Evolutionary conservation across 305 asterid genomes (phyloP).

Genomic region (Fraxinus platypoda): DNA sequence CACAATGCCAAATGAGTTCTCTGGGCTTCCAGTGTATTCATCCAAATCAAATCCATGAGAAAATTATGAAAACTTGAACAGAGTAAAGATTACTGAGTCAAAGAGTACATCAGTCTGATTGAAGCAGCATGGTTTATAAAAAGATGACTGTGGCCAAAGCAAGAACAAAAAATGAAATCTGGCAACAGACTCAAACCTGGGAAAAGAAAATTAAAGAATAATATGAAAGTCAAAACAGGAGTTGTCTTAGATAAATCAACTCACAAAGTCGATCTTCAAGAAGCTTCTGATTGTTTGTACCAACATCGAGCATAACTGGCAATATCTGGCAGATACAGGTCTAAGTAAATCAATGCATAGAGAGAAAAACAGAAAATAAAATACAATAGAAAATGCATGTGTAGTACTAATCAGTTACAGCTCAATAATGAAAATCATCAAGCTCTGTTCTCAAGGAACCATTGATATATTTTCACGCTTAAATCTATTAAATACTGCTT

Average conservation of each 20-base stretch:
- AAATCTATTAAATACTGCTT: not conserved
- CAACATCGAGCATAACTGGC: constrained; percentile 98
- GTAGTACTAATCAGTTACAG: not conserved
- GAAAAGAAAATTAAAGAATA: constrained; percentile 6
- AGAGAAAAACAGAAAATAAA: constrained; percentile 9
- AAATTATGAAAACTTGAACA: constrained; percentile 3
- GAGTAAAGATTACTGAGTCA: not conserved
- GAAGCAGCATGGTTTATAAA: not conserved
- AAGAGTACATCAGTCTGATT: not conserved
- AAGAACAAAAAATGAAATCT: constrained; percentile 14
- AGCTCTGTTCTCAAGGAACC: constrained; percentile 13
- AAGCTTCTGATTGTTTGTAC: constrained; percentile 92
- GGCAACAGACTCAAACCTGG: constrained; percentile 9
- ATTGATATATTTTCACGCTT: not conserved
- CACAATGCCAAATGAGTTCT: too few relatives aligned
- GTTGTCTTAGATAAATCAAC: constrained; percentile 36
- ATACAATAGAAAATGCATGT: not conserved
- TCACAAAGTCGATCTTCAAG: constrained; percentile 93
- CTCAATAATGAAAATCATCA: constrained; percentile 4
- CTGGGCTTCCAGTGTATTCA: too few relatives aligned
- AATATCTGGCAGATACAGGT: constrained; percentile 56
- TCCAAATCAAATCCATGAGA: too few relatives aligned
- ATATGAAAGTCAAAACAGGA: constrained; percentile 8
- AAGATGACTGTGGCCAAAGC: not conserved
- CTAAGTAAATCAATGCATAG: constrained; percentile 12